Percentiles rank a stretch among this genome's conserved stretches.
These are phyloP conservation scores for Verticillium nonalfalfae DNA, from an alignment of 2,329 filamentous ascomycete species.

Conservation along the genomic window DNA sequence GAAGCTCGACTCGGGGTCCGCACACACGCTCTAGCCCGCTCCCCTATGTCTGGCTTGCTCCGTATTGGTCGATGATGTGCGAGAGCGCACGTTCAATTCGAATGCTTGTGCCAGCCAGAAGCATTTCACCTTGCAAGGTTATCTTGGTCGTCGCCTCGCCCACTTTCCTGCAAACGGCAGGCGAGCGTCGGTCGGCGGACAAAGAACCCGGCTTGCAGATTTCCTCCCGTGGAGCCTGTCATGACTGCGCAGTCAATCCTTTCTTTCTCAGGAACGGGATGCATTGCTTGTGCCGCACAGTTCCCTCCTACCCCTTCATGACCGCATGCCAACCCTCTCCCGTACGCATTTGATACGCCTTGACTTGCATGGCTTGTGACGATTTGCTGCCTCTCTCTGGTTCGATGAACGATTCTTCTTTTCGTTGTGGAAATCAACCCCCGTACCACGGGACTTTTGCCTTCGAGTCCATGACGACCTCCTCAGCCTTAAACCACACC, in stretches of 20 bases:
- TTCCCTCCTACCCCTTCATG: background rate
- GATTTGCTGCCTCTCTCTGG: background rate
- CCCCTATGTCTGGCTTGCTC: background rate
- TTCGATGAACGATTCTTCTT: background rate
- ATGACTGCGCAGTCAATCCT: background rate
- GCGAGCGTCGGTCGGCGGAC: background rate
- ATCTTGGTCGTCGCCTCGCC: background rate
- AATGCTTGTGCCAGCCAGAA: background rate
- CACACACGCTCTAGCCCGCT: background rate
- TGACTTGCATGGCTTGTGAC: background rate
- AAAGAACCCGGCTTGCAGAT: background rate
- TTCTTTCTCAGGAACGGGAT: background rate
- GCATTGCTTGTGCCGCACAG: background rate
- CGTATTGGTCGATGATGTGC: background rate
- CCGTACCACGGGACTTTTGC: background rate
- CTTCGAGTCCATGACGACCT: background rate
- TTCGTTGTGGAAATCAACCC: background rate
- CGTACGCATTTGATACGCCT: background rate
- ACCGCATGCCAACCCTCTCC: background rate
- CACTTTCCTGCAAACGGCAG: background rate
- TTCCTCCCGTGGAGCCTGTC: background rate
- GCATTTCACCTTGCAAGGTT: background rate
- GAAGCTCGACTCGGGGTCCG: background rate
- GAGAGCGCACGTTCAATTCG: background rate
- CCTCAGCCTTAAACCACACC: background rate